Evolutionary conservation across 257 asterid genomes (phyloP), one percentile per base, ranked within the genome.

Genomic region (Linderniella brevidens): DNA sequence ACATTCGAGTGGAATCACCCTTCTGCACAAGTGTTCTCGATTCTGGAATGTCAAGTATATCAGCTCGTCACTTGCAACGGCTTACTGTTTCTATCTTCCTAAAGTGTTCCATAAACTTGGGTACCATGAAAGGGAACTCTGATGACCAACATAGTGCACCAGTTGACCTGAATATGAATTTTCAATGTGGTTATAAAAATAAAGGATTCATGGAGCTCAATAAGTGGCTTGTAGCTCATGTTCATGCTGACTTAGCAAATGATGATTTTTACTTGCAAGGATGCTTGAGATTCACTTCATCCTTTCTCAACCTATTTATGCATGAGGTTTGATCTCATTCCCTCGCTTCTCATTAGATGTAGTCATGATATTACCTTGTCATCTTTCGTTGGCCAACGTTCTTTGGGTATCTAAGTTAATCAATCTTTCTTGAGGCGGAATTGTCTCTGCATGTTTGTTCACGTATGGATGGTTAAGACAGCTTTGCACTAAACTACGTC

Each of bases 241-340:
- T 71, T 55, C 76, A 70, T 59, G 65, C 49, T 29, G 79, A 72
- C 46, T 66, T 62, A 55, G 61, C 20, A 51, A 66, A 74, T 49
- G 62, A 60, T 60, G 62, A 70, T 37, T 40, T 65, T 43, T 68
- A 61, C 61, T 60, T 55, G 35, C 62, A 68, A 55, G 67, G 58
- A 59, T 68, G 79, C 49, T 44, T 54, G 68, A 60, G 60, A 60
- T 81, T 90, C 57, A 56, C 83, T 17, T 56, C 53, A 55, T 71
- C 81, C 73, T 85, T 90, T 68, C 64, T 84, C 50, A 81, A 71
- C 80, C 69, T 90, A 50, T 90, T 59, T 64, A 71, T 85, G 80
- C 93, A 78, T 8, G 97, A 88, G 97, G 93, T 87, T 63, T 44
- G 66, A 62, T 60, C 62, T 59, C 73, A 45, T 40, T 46, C 49